Conservation (phyloP, 2,329 filamentous ascomycete genomes). For the Xylaria multiplex region DNA sequence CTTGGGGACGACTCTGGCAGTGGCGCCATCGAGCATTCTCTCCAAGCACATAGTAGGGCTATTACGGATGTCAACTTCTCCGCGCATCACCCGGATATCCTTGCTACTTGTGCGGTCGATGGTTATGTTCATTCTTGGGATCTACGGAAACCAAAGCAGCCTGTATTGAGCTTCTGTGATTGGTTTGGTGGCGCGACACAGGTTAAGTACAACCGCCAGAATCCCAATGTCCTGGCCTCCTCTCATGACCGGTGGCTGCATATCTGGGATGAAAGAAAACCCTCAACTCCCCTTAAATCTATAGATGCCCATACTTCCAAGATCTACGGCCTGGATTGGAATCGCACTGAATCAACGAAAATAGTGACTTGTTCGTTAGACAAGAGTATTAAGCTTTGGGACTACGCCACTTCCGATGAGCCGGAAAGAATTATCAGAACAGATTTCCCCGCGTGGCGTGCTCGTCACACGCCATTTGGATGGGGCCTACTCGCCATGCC, state of each 20-base stretch:
- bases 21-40: constrained; percentile 82
- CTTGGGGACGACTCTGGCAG: constrained; percentile 76
- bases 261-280: constrained; percentile 89
- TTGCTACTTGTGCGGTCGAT: constrained; percentile 92
- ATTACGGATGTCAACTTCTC: constrained; percentile 98
- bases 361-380: constrained; percentile 91
- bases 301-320: constrained; percentile 91
- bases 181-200: constrained; percentile 95
- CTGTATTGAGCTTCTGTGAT: constrained; percentile 84
- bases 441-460: constrained; percentile 88
- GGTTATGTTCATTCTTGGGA: constrained; percentile 96
- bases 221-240: constrained; percentile 87
- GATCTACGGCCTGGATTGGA: constrained; percentile 97
- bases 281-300: constrained; percentile 80
- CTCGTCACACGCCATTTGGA: constrained; percentile 90
- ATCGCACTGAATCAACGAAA: constrained; percentile 75
- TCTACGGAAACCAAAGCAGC: constrained; percentile 76
- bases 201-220: constrained; percentile 92
- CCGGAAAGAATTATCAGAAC: constrained; percentile 83
- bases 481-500: constrained; percentile 90
- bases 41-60: constrained; percentile 85
- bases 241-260: constrained; percentile 88
- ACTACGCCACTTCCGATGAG: constrained; percentile 72
- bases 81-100: constrained; percentile 86
- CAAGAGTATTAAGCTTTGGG: constrained; percentile 93